Evolutionary conservation across 2,329 filamentous ascomycete genomes (phyloP).

Genomic region (Aspergillus sergii): DNA sequence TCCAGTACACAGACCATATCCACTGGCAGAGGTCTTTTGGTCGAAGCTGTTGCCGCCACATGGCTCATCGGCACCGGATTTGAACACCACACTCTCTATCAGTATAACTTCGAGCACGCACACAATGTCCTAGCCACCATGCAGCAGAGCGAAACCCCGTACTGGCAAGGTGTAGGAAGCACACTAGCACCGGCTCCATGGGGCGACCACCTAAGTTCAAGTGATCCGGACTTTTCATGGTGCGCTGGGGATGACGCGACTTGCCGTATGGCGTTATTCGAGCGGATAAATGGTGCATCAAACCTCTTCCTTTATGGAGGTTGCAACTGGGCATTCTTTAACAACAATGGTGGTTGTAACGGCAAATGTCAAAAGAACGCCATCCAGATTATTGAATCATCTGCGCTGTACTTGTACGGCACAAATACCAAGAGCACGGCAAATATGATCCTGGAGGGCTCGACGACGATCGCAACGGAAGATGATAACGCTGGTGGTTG

Average conservation of each 20-base stretch:
- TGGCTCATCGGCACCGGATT: constrained; percentile 51
- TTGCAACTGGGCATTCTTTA: constrained; percentile 46
- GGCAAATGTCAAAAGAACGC: constrained; percentile 44
- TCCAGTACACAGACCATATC: constrained; percentile 31
- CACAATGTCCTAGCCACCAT: constrained; percentile 45
- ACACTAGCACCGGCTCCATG: constrained; percentile 35
- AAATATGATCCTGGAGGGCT: constrained; percentile 33
- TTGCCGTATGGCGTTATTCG: constrained; percentile 42
- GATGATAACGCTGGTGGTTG: constrained; percentile 36
- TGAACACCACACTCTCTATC: constrained; percentile 53
- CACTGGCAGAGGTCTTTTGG: constrained; percentile 44
- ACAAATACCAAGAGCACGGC: constrained; percentile 33
- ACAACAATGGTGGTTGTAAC: constrained; percentile 33
- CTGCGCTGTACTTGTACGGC: constrained; percentile 31
- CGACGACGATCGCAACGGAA: constrained; percentile 26
- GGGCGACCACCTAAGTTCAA: constrained; percentile 21
- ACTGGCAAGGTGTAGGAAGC: constrained; percentile 36
- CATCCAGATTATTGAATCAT: constrained; percentile 29
- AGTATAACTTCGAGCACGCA: constrained; percentile 50
- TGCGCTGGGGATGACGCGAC: constrained; percentile 31
- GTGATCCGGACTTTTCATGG: constrained; percentile 32
- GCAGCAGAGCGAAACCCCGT: constrained; percentile 36
- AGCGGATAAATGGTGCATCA: constrained; percentile 30
- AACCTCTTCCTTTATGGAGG: constrained; percentile 43
- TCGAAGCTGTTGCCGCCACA: constrained; percentile 45